Evolutionary conservation across 805 yeast genomes (phyloP), one percentile per base, ranked within the genome.

Genomic region (Grigorovia transvaalensis): DNA sequence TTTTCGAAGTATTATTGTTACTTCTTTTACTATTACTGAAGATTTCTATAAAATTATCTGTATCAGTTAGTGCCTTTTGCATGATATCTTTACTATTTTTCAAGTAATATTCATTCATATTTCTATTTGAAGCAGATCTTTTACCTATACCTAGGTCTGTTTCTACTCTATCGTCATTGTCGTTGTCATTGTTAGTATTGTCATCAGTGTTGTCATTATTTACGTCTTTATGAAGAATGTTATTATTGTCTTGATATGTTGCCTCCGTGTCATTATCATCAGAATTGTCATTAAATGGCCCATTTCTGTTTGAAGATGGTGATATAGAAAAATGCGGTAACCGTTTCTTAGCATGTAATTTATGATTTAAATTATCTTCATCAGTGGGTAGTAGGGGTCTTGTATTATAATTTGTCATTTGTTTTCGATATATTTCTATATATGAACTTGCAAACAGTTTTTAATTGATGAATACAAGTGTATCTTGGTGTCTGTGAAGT

Each of bases 331-430:
- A 33, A 33, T 33, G 38, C 4, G 38, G 23, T 20, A 44, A 27
- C 4, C n/a, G 17, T 20, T 9, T 48, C 18, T 45, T 50, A 4
- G 30, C n/a, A 3, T 38, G 8, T 9, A 51, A 18, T 23, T 53
- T 46, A 6, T n/a, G 11, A n/a, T 46, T 49, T 18, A 49, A 27
- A 1, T 42, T 49, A 4, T 60, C 60, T 40, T 64, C 67, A 53
- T 62, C 65, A 11, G 59, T 52, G 29, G 69, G 69, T 35, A 65
- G 51, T 35, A 65, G 46, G 4, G 69, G 69, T 51, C 67, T 62
- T 30, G 53, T 33, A 45, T 41, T 27, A 17, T 42, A 45, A 43
- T 41, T 41, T 13, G 42, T 38, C 42, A 38, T 38, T 9, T 30
- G n/a, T n/a, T 6, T 23, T 3, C 3, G 6, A 23, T 23, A 23